Evolutionary conservation across 192 early-diverging fungal genomes (phyloP), one percentile per base, ranked within the genome.

Genomic region (Linnemannia elongata): DNA sequence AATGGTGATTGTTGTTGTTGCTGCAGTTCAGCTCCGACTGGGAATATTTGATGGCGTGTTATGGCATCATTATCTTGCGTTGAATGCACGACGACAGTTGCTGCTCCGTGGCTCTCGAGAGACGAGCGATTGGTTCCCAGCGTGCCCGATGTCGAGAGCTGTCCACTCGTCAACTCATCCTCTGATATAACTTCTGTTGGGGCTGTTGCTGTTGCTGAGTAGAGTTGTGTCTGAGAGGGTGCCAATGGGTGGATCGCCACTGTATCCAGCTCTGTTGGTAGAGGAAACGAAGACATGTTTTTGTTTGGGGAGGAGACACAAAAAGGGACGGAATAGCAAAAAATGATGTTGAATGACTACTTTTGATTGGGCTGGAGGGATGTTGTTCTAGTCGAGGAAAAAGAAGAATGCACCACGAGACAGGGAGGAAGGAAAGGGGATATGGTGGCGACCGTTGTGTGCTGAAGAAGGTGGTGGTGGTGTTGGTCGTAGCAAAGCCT

Each of bases 1-100:
- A 9, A 9, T 4, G 33, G 27, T 60, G 41, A 9, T 54, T 30
- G 57, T 20, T n/a, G 18, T 8, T 38, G 10, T 30, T 68, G 39
- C 27, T 41, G 6, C 35, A 52, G 2, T 35, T 36, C 13, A 33
- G 7, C 4, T 75, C 44, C 30, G 22, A 41, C 7, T 27, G 38
- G 41, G 30, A 15, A 33, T 80, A 13, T 75, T 52, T 57, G 45
- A 30, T 87, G 85, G 73, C 76, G 79, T 87, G 85, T 30, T 70
- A 87, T 87, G 85, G 85, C 85, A 81, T 87, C 85, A 87, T 86
- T 78, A 30, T 10, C 69, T 33, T 33, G 60, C 3, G 35, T 38
- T 77, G 36, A 42, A 66, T 33, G 60, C 3, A 15, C 60, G 9
- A 66, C 60, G 2, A 4, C 24, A 36, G 33, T 13, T 18, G 20